Conservation (phyloP, 148 eudicot genomes). For the Camellia japonica region DNA sequence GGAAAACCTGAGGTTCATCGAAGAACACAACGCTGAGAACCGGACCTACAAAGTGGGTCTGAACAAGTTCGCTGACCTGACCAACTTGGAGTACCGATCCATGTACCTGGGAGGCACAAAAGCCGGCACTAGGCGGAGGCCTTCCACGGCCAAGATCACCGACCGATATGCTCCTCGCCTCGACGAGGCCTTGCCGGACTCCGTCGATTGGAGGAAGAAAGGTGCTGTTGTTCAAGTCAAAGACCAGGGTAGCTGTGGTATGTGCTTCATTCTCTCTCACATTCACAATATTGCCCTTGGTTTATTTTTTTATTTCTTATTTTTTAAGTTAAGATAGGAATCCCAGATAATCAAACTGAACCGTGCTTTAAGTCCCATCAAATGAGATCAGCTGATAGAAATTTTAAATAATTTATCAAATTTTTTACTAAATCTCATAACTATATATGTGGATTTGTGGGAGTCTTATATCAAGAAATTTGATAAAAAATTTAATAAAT, state of each 20-base stretch:
- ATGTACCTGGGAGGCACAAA: conserved; percentile 1
- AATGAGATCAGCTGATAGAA: fast-evolving
- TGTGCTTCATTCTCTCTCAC: background rate
- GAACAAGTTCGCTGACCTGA: too few relatives aligned
- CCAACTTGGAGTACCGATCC: too few relatives aligned
- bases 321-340: background rate
- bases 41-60: too few relatives aligned
- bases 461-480: too few relatives aligned
- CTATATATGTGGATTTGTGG: too few relatives aligned
- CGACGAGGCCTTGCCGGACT: conserved; percentile 60
- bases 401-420: too few relatives aligned
- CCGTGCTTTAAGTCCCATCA: background rate
- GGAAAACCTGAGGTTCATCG: too few relatives aligned
- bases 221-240: conserved; percentile 67
- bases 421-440: too few relatives aligned
- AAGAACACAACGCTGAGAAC: too few relatives aligned
- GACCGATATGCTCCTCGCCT: conserved; percentile 41
- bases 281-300: background rate
- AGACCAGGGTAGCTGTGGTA: conserved; percentile 82
- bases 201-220: conserved; percentile 67
- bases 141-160: conserved; percentile 25
- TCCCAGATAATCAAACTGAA: too few relatives aligned
- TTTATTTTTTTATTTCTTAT: background rate
- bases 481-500: too few relatives aligned
- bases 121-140: conserved; percentile 16